Evolutionary conservation across 495 filamentous ascomycete genomes (phyloP).

Genomic region (Penicillium ucsense): DNA sequence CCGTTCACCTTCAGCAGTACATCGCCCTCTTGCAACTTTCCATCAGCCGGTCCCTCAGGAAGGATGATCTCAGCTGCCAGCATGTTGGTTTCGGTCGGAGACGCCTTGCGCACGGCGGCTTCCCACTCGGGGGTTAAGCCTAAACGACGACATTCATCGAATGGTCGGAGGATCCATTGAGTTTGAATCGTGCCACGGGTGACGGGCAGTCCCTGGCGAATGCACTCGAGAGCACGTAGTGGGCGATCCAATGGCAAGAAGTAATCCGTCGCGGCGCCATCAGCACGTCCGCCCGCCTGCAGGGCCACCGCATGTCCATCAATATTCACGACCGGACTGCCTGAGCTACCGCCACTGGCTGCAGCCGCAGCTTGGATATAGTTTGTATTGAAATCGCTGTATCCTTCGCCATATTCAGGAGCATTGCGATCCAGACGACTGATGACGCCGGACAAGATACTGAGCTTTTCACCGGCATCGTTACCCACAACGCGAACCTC

Average conservation of each 20-base stretch:
- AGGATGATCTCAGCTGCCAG: slow-evolving; percentile 92
- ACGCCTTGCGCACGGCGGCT: slow-evolving; percentile 63
- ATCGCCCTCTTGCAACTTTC: slow-evolving; percentile 85
- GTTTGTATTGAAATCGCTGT: slow-evolving; percentile 99
- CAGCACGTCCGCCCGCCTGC: slow-evolving; percentile 86
- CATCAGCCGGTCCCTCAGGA: slow-evolving; percentile 78
- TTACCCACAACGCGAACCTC: slow-evolving; percentile 98
- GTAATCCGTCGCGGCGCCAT: slow-evolving; percentile 95
- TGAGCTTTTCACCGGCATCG: slow-evolving; percentile 96
- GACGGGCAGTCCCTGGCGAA: slow-evolving; percentile 64
- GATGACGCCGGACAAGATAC: slow-evolving; percentile 95
- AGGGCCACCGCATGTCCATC: slow-evolving; percentile 88
- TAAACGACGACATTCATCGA: slow-evolving; percentile 91
- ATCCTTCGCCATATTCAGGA: slow-evolving; percentile 95
- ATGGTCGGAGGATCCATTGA: slow-evolving; percentile 93
- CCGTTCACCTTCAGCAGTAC: slow-evolving; percentile 93
- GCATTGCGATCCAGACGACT: slow-evolving; percentile 92
- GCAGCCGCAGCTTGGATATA: slow-evolving; percentile 98
- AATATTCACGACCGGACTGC: slow-evolving; percentile 93
- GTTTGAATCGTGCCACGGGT: slow-evolving; percentile 93
- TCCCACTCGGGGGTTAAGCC: slow-evolving; percentile 83
- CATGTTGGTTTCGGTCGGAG: slow-evolving; percentile 93
- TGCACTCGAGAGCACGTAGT: slow-evolving; percentile 72
- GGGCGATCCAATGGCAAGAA: slow-evolving; percentile 92
- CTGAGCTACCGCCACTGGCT: slow-evolving; percentile 91